Evolutionary conservation across 2,329 filamentous ascomycete genomes (phyloP).

Genomic region (Didymosphaeria variabile): DNA sequence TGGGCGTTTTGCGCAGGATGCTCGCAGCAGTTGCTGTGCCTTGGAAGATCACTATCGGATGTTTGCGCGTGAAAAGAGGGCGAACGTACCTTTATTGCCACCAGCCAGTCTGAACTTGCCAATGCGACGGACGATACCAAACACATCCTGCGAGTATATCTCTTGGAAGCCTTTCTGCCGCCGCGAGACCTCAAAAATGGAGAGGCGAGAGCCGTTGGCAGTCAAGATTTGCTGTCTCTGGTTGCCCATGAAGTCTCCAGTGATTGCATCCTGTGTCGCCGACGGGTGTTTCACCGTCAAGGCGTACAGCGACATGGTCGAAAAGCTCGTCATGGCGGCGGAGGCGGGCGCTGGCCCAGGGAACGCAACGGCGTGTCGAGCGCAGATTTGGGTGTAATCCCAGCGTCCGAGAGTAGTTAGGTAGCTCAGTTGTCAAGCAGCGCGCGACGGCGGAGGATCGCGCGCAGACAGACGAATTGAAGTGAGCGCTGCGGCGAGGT

Average conservation of each 20-base stretch:
- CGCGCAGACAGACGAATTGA: constrained; percentile 19
- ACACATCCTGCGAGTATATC: constrained; percentile 89
- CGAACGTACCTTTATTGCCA: constrained; percentile 88
- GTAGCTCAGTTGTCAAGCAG: not conserved
- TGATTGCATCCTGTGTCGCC: constrained; percentile 86
- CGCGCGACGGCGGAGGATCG: not conserved
- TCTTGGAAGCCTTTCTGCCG: constrained; percentile 86
- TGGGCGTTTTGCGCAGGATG: constrained; percentile 34
- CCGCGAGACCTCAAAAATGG: constrained; percentile 85
- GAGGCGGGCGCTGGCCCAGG: constrained; percentile 44
- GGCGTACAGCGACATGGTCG: constrained; percentile 98
- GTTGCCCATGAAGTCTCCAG: constrained; percentile 94
- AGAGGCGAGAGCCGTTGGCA: constrained; percentile 87
- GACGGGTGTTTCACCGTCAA: constrained; percentile 94
- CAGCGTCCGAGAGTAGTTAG: not conserved
- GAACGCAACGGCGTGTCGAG: constrained; percentile 26
- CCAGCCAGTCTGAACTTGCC: constrained; percentile 91
- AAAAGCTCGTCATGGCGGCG: constrained; percentile 89
- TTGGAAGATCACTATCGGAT: constrained; percentile 60
- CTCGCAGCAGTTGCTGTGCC: constrained; percentile 43
- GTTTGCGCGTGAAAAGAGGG: constrained; percentile 40
- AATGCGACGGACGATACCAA: constrained; percentile 91
- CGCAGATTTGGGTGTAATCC: not conserved
- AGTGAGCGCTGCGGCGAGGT: constrained; percentile 3
- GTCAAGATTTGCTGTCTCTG: constrained; percentile 98